These are phyloP conservation scores for Backusella westeae DNA, from an alignment of 192 early-diverging fungal species.

Conservation along the genomic window DNA sequence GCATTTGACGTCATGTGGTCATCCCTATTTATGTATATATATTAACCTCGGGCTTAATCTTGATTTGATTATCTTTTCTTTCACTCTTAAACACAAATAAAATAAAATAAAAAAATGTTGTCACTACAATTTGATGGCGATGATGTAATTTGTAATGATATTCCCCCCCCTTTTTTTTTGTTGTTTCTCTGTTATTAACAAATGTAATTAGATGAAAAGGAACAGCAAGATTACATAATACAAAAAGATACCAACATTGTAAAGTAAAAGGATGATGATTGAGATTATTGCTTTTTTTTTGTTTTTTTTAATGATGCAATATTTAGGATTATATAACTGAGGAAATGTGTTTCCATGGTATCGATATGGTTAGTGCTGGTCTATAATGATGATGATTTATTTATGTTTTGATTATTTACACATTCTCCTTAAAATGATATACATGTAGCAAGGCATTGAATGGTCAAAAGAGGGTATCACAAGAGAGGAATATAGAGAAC, in stretches of 20 bases:
- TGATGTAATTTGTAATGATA: background rate
- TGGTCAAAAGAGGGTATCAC: slow-evolving; percentile 28
- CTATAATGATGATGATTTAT: no score
- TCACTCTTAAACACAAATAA: background rate
- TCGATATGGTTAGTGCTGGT: slow-evolving; percentile 33
- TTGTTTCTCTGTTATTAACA: background rate
- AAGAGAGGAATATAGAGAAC: slow-evolving; percentile 33
- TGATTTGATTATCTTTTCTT: background rate
- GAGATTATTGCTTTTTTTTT: background rate
- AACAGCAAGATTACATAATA: background rate
- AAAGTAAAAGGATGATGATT: background rate
- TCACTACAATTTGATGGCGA: background rate
- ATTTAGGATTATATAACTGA: slow-evolving; percentile 23
- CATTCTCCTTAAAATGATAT: background rate
- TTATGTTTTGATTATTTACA: background rate
- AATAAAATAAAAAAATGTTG: background rate
- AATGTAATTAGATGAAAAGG: background rate
- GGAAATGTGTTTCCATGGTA: slow-evolving; percentile 27
- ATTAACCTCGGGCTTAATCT: background rate
- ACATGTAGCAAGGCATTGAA: slow-evolving; percentile 38
- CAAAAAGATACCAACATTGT: background rate
- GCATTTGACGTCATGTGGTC: background rate
- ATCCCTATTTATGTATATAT: background rate
- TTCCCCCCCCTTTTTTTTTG: background rate
- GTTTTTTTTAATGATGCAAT: background rate